Evolutionary conservation across 1,139 yeast species (phyloP), one percentile per base, ranked within the genome.

Genomic region (Yamadazyma membranifaciens): DNA sequence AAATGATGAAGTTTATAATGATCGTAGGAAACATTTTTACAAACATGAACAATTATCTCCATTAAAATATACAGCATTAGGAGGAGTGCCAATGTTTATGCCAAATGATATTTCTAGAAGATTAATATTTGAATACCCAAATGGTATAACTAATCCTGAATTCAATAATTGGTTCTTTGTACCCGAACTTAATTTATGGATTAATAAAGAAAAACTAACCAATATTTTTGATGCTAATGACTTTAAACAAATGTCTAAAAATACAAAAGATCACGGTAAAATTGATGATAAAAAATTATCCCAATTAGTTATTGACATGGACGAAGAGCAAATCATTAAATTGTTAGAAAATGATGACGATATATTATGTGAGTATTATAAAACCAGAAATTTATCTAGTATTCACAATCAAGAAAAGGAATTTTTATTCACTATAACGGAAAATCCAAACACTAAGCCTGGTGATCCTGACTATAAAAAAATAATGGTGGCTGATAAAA

Each of bases 21-120:
- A 68, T 47, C 56, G 69, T 31, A 56, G 57, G 42, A 56, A 57
- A 39, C 69, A 67, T 48, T 67, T 65, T 43, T 64, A 65, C 46
- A 61, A 65, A 6, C 62, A 62, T 38, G 62, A 64, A 27, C 71
- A 67, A 48, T 49, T 67, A 29, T 58, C 58, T 31, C 72, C 72
- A 13, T 57, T 66, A 39, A 58, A 57, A 37, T 60, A 57, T 41
- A 49, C 63, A 6, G 52, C 52, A 54, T 40, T 62, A 35, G 56
- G 58, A 22, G 67, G 67, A 1, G 64, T 61, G 2, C 66, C 67
- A 5, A 49, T 54, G 6, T 59, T 49, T 37, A 40, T 62, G 10
- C 66, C 65, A n/a, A 46, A 51, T 44, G 52, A 59, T 37, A 52
- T 61, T 20, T 45, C 59, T 6, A 46, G 43, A 9, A 46, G 64